Percentiles rank a stretch among this genome's conserved stretches.
phyloP scores from a whole-genome alignment of 2,329 filamentous ascomycete genomes.

The Penicillium digitatum region DNA sequence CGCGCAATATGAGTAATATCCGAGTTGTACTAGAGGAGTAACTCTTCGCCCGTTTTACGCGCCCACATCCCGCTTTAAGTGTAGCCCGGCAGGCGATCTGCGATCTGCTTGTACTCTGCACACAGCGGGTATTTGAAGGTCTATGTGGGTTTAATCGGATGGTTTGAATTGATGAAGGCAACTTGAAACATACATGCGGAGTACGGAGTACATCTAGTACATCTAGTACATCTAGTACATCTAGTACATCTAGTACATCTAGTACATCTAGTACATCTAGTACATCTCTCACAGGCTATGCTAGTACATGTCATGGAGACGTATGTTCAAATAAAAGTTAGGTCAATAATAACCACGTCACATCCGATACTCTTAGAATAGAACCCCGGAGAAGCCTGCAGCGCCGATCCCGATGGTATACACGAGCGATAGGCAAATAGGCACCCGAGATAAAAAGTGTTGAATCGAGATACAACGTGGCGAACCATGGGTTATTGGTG shows the following conservation, averaged over 20 bases:
- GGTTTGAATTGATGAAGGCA: no score
- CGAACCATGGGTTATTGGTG: not conserved
- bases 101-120: not conserved
- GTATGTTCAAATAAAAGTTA: not conserved
- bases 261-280: no score
- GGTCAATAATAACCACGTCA: not conserved
- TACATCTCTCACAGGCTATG: not conserved
- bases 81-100: constrained; percentile 1
- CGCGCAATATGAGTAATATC: no score
- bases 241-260: no score
- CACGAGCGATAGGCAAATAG: not conserved
- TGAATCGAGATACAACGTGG: not conserved
- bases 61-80: not conserved
- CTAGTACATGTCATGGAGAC: not conserved
- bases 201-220: no score
- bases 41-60: not conserved
- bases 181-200: no score
- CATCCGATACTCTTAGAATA: not conserved
- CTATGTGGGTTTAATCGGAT: not conserved
- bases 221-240: no score
- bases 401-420: not conserved
- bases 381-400: not conserved
- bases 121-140: not conserved
- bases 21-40: not conserved
- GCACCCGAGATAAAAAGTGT: not conserved